phyloP scores from a whole-genome alignment of 805 yeast species.

The Saturnispora kantuleensis region DNA sequence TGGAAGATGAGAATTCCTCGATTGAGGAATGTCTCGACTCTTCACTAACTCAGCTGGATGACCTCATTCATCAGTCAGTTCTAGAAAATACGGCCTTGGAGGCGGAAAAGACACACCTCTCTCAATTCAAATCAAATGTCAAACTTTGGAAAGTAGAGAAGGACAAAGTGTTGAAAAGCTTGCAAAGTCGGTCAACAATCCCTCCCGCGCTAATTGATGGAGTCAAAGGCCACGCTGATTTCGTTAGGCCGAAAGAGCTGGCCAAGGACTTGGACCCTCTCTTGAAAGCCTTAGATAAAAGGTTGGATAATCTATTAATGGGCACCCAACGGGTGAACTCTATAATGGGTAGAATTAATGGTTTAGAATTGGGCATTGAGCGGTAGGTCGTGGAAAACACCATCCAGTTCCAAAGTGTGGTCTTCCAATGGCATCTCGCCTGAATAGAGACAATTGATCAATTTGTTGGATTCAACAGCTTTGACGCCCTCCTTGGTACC shows the following conservation, averaged over 20 bases:
- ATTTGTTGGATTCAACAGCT: constrained; percentile 42
- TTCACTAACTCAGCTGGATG: constrained; percentile 21
- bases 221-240: neutral
- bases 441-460: constrained; percentile 18
- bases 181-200: constrained; percentile 1
- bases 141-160: constrained; percentile 11
- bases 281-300: constrained; percentile 1
- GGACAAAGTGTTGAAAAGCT: constrained; percentile 11
- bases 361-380: constrained; percentile 14
- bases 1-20: constrained; percentile 16
- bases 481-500: constrained; percentile 43
- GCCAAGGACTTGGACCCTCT: constrained; percentile 1
- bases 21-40: constrained; percentile 20
- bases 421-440: constrained; percentile 3
- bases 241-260: neutral
- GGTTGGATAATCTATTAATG: neutral
- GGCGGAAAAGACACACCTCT: constrained; percentile 16
- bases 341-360: neutral
- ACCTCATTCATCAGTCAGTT: constrained; percentile 16
- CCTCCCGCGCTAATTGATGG: neutral
- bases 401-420: constrained; percentile 13
- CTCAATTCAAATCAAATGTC: constrained; percentile 14
- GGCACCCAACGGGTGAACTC: neutral
- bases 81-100: constrained; percentile 15
- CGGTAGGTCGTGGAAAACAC: constrained; percentile 12